Base-by-base conservation (phyloP, 345 rosid species). In the Citrus cavaleriei region DNA sequence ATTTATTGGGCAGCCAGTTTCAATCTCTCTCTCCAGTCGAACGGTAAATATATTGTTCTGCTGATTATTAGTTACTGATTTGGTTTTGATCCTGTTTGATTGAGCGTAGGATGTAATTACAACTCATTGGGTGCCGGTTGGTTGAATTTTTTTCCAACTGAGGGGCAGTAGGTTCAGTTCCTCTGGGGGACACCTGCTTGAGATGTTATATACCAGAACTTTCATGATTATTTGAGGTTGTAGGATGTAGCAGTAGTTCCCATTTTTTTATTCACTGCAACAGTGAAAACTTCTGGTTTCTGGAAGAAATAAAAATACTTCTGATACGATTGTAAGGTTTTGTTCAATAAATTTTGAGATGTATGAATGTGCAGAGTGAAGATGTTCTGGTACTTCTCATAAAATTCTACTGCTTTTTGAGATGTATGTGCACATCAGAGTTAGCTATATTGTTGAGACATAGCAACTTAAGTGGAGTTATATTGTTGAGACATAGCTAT, bases 1-100 rank as follows among this genome's bases (percentile, higher is more conserved):
- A 77, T 95, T 95, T 85, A 86, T 91, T 61, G 99, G 98, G 27
- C 96, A 91, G 83, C 96, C 96, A 10, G 98, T 93, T 73, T 85
- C 92, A 28, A 79, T 95, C 80, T 73, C 88, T 55, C 86, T 91
- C 83, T 93, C 97, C 19, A 95, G 99, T 81, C 87, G 97, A 77
- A 95, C 98, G 63, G 99, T 95, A 83, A 89, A 92, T 74, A 40
- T 61, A 57, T 6, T 65, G 22, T 34, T 28, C 65, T 70, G 51
- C 70, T 79, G 75, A 65, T 75, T 34, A 28, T 57, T 79, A 72
- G 58, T 59, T 61, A 35, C 64, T 25, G 49, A 22, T 63, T 30
- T 28, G 65, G 38, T 69, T 42, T 68, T 25, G 22, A 42, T 5
- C 19, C 32, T 14, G 28, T 42, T 69, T 42, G 34, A 68, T 46